A percentile compares a stretch with the other conserved stretches of the same genome.
phyloP scores from a whole-genome alignment of 2,329 filamentous ascomycete species.

The Graphilbum sp. region DNA sequence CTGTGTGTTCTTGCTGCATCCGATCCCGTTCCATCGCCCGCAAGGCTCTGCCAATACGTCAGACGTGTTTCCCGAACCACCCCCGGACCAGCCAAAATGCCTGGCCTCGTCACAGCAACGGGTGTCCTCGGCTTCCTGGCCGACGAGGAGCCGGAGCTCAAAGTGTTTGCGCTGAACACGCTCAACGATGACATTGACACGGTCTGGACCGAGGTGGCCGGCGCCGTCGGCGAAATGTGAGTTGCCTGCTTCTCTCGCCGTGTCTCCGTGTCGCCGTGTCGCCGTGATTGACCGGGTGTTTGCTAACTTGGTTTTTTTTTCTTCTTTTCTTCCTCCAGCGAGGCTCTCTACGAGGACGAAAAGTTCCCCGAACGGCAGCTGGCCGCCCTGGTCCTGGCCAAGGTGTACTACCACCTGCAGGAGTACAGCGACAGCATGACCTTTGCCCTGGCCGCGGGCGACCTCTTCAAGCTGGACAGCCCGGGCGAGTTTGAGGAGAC shows the following conservation, averaged over 20 bases:
- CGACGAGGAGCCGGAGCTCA: constrained; percentile 86
- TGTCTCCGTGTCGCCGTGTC: background rate
- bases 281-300: constrained; percentile 7
- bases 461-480: constrained; percentile 83
- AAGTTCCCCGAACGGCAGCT: constrained; percentile 85
- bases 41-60: no score
- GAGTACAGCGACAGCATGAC: constrained; percentile 99
- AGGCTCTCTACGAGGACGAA: constrained; percentile 95
- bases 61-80: no score
- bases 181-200: constrained; percentile 94
- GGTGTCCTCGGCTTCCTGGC: constrained; percentile 90
- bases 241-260: constrained; percentile 5
- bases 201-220: constrained; percentile 94
- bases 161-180: constrained; percentile 85
- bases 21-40: no score
- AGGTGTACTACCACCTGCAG: constrained; percentile 97
- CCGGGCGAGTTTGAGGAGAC: constrained; percentile 96
- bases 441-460: constrained; percentile 85
- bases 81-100: no score
- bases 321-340: constrained; percentile 48
- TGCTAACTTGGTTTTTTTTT: background rate
- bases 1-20: no score
- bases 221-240: constrained; percentile 84
- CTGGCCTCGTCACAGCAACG: constrained; percentile 82
- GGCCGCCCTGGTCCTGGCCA: constrained; percentile 84